Conservation (phyloP, 2,329 filamentous ascomycete species). For the Talaromyces piceae region DNA sequence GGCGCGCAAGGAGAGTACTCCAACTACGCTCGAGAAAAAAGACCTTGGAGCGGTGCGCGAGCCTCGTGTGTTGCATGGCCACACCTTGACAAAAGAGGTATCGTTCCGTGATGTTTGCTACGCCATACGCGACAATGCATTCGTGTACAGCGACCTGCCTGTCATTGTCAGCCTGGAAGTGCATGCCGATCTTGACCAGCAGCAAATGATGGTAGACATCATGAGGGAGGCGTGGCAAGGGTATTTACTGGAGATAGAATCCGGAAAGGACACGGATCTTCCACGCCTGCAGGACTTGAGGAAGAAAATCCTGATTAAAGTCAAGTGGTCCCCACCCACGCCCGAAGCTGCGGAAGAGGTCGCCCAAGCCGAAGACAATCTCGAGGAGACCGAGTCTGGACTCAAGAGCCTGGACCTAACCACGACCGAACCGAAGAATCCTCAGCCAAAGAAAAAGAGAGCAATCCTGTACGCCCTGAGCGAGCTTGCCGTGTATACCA, state of each 20-base stretch:
- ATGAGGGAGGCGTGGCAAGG: conserved; percentile 84
- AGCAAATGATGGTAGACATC: conserved; percentile 86
- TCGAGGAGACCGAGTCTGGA: conserved; percentile 1
- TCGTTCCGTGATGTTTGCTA: conserved; percentile 80
- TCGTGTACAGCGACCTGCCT: conserved; percentile 66
- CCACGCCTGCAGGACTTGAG: conserved; percentile 65
- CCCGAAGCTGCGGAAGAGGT: conserved; percentile 17
- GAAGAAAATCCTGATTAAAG: conserved; percentile 77
- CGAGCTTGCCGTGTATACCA: conserved; percentile 74
- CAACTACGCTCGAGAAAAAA: background rate
- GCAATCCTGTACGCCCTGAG: conserved; percentile 66
- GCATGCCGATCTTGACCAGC: conserved; percentile 73
- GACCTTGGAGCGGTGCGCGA: conserved; percentile 43
- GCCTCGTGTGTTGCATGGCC: conserved; percentile 77
- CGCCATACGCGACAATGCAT: conserved; percentile 71
- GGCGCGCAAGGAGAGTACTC: background rate
- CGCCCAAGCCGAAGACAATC: background rate
- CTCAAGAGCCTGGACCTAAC: background rate
- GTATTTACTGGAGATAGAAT: conserved; percentile 58
- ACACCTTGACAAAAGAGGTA: conserved; percentile 78
- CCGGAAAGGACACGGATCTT: conserved; percentile 35
- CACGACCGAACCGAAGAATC: conserved; percentile 2
- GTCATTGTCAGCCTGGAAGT: conserved; percentile 91
- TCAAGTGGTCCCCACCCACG: conserved; percentile 56
- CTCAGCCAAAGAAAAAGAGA: conserved; percentile 29